Evolutionary conservation across 441 rosid genomes (phyloP).

Genomic region (Croton laevigatus): DNA sequence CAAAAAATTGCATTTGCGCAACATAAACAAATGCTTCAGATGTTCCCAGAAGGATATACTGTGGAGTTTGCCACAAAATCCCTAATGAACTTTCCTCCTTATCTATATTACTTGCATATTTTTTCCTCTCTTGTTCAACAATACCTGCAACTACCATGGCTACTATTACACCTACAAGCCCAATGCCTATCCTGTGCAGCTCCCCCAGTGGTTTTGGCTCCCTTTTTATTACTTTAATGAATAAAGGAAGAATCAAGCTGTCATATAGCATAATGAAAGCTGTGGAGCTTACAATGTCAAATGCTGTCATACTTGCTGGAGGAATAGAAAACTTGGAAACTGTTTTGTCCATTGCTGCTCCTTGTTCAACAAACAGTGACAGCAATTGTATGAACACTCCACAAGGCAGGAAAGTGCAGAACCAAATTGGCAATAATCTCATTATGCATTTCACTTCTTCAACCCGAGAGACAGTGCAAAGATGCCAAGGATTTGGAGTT

Average conservation of each 20-base stretch:
- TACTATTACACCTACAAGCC: constrained; percentile 35
- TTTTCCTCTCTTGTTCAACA: constrained; percentile 34
- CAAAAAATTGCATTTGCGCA: constrained; percentile 41
- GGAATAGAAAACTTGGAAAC: constrained; percentile 43
- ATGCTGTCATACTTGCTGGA: constrained; percentile 50
- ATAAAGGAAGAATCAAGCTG: constrained; percentile 33
- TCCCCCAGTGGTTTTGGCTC: constrained; percentile 36
- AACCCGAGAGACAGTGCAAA: constrained; percentile 53
- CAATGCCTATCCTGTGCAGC: constrained; percentile 46
- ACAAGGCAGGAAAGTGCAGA: constrained; percentile 47
- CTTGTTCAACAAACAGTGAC: constrained; percentile 58
- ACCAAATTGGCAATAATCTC: constrained; percentile 52
- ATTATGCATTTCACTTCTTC: constrained; percentile 60
- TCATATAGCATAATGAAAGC: constrained; percentile 40
- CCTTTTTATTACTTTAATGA: constrained; percentile 24
- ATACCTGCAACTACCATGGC: constrained; percentile 34
- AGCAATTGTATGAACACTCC: constrained; percentile 43
- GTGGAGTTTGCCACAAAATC: constrained; percentile 47
- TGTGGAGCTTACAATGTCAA: constrained; percentile 41
- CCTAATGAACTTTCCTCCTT: constrained; percentile 30
- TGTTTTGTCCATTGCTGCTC: constrained; percentile 48
- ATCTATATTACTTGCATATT: constrained; percentile 8
- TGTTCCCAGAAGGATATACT: constrained; percentile 32
- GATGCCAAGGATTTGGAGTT: constrained; percentile 35
- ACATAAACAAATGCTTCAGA: constrained; percentile 36